Percentiles rank a stretch among this genome's conserved stretches.
phyloP scores from a whole-genome alignment of 768 basidiomycete genomes.

The Mrakia hoshinonis region DNA sequence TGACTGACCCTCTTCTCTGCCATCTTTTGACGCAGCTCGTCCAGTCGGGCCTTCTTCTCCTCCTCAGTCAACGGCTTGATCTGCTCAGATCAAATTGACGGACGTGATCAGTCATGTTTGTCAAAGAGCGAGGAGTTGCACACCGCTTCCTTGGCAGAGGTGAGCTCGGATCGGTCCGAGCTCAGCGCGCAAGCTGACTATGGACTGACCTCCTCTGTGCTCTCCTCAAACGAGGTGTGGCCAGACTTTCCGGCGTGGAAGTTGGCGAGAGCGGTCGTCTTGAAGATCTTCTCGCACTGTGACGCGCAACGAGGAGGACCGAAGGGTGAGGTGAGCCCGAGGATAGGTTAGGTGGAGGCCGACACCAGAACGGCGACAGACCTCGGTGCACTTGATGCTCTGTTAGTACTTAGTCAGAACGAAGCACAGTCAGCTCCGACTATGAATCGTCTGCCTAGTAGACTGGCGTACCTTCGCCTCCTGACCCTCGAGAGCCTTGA shows the following conservation, averaged over 20 bases:
- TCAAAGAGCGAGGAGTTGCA: no score
- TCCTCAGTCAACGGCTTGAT: conserved; percentile 93
- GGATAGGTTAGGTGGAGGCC: background rate
- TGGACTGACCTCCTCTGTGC: conserved; percentile 74
- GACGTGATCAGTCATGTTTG: no score
- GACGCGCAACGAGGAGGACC: no score
- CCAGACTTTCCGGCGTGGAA: conserved; percentile 93
- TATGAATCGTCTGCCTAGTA: conserved; percentile 6
- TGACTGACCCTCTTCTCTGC: conserved; percentile 52
- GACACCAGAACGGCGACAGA: background rate
- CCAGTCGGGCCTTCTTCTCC: conserved; percentile 70
- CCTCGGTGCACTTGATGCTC: conserved; percentile 34
- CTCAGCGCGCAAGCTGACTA: no score
- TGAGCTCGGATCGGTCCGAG: no score
- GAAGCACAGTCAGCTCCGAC: no score
- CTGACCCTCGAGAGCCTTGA: background rate
- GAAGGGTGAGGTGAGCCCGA: background rate
- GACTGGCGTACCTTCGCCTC: conserved; percentile 37
- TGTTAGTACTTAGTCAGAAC: conserved; percentile 12
- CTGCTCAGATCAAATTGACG: no score
- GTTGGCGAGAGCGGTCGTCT: conserved; percentile 75
- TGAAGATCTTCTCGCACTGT: conserved; percentile 78
- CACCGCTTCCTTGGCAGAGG: no score
- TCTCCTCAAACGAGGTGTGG: conserved; percentile 92
- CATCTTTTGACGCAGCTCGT: conserved; percentile 70